Percentiles rank a stretch among this genome's conserved stretches.
phyloP scores from a whole-genome alignment of 176 grass and related monocot species.

The Carex kokanica region DNA sequence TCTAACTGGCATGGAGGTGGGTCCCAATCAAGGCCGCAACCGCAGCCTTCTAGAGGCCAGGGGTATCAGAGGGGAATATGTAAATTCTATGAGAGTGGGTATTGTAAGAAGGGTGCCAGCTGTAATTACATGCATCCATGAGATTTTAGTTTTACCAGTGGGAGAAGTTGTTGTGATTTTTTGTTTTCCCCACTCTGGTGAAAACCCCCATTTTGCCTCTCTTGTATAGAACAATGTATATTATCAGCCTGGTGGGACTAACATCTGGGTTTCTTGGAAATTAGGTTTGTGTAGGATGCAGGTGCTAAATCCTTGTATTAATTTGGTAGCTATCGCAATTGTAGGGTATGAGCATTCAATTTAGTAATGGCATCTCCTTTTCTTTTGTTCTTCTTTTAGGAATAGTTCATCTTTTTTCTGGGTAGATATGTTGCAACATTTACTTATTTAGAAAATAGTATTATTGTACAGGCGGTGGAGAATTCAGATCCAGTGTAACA shows the following conservation, averaged over 20 bases:
- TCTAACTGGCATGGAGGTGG: constrained; percentile 39
- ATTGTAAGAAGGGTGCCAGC: constrained; percentile 64
- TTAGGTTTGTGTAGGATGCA: constrained; percentile 23
- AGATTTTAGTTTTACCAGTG: constrained; percentile 22
- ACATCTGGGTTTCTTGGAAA: constrained; percentile 21
- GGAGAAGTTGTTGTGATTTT: neutral
- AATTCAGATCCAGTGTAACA: too few relatives aligned
- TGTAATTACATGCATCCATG: constrained; percentile 77
- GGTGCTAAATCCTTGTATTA: constrained; percentile 23
- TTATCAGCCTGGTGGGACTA: constrained; percentile 17
- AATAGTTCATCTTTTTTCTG: neutral
- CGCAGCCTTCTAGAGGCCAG: constrained; percentile 39
- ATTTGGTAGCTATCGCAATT: constrained; percentile 6
- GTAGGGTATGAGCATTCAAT: constrained; percentile 13
- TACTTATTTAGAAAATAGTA: neutral
- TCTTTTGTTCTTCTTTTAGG: neutral
- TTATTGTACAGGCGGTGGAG: too few relatives aligned
- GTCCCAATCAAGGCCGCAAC: constrained; percentile 33
- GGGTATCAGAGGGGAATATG: constrained; percentile 48
- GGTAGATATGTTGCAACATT: neutral
- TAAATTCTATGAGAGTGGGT: constrained; percentile 78
- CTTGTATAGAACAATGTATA: constrained; percentile 29
- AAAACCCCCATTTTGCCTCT: constrained; percentile 24
- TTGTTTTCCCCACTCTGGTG: constrained; percentile 15
- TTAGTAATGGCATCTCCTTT: neutral